Conservation (phyloP, 2,329 filamentous ascomycete genomes). For the Nakataea oryzae region DNA sequence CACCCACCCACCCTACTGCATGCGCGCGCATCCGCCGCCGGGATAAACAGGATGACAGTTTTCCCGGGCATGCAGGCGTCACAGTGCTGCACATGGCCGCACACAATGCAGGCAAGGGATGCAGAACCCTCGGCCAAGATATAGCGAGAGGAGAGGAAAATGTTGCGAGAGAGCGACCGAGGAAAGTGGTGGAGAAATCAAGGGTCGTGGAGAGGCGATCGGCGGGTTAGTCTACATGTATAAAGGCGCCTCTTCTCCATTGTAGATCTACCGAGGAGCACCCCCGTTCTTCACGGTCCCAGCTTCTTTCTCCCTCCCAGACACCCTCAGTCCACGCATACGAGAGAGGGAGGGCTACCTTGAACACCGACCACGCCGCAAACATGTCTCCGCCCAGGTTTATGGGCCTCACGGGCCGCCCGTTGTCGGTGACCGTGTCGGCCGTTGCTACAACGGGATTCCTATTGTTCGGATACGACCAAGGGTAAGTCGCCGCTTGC, state of each 20-base stretch:
- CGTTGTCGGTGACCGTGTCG: slow-evolving; percentile 46
- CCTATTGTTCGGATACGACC: slow-evolving; percentile 49
- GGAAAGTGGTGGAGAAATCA: not conserved
- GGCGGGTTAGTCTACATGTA: not conserved
- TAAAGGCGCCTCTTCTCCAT: not conserved
- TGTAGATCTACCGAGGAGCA: not conserved
- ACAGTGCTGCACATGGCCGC: not conserved
- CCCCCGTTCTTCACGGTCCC: not conserved
- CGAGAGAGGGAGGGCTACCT: not conserved
- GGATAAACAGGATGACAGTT: too few relatives aligned
- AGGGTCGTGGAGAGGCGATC: not conserved
- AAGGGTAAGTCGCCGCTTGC: slow-evolving; percentile 21
- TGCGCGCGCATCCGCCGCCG: too few relatives aligned
- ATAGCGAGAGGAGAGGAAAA: not conserved
- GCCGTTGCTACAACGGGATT: slow-evolving; percentile 55
- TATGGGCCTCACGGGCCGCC: slow-evolving; percentile 47
- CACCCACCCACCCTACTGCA: too few relatives aligned
- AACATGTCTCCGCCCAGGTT: slow-evolving; percentile 43
- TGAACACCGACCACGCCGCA: not conserved
- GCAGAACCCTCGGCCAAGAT: not conserved
- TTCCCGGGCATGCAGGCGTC: too few relatives aligned
- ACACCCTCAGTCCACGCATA: not conserved
- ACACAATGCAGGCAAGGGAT: not conserved
- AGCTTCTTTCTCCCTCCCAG: not conserved
- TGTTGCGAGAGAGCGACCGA: not conserved